Percentiles rank a stretch among this genome's conserved stretches.
Conservation (phyloP, 2,329 filamentous ascomycete species). For the Neoascochyta sp. region DNA sequence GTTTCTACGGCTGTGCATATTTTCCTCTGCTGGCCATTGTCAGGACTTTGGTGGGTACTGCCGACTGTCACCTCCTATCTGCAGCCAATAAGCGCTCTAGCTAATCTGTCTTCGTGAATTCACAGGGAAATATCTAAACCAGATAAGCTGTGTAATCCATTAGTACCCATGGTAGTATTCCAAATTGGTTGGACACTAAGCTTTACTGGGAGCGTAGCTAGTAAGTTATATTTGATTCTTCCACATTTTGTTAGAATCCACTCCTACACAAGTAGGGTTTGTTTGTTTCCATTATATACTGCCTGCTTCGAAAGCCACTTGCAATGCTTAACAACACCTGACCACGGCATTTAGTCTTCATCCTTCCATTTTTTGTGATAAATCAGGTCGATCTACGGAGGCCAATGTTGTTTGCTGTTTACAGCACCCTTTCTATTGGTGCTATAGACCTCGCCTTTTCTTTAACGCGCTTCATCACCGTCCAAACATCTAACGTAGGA, state of each 20-base stretch:
- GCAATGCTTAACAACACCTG: too few species aligned
- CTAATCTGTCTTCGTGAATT: not conserved
- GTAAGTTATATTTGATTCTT: too few species aligned
- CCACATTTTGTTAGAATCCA: too few species aligned
- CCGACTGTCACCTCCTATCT: too few species aligned
- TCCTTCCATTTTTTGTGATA: constrained; percentile 1
- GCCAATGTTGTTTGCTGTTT: constrained; percentile 1
- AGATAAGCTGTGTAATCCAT: not conserved
- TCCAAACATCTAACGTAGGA: not conserved
- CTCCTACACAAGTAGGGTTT: too few species aligned
- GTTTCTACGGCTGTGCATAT: not conserved
- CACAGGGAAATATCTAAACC: not conserved
- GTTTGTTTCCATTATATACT: too few species aligned
- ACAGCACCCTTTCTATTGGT: not conserved
- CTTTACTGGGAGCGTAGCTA: not conserved
- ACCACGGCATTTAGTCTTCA: not conserved
- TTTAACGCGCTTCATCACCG: not conserved
- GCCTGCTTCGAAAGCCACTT: too few species aligned
- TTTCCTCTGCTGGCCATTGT: not conserved
- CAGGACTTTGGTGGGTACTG: not conserved
- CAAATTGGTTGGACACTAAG: not conserved
- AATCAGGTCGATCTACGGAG: not conserved
- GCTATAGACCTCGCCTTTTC: constrained; percentile 1
- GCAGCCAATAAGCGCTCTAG: too few species aligned
- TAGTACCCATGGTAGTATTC: not conserved